Evolutionary conservation across 371 early-diverging fungal species (phyloP).

Genomic region (Batkoa obscura): DNA sequence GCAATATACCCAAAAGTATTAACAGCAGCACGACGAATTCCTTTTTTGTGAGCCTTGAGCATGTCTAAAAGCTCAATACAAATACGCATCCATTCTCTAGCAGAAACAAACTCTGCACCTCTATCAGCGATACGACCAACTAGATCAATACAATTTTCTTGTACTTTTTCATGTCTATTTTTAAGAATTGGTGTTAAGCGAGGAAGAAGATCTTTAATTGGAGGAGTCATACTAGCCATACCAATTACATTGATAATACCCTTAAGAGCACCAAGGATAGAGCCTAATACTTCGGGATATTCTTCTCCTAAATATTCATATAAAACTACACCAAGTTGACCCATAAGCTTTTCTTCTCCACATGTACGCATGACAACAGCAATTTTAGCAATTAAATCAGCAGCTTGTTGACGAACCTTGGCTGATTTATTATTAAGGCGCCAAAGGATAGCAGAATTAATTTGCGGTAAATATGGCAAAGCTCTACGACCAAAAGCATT

Average conservation of each 20-base stretch:
- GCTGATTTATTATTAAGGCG: slow-evolving; percentile 91
- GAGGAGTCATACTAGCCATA: slow-evolving; percentile 93
- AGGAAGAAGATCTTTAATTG: slow-evolving; percentile 90
- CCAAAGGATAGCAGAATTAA: slow-evolving; percentile 86
- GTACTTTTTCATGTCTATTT: slow-evolving; percentile 95
- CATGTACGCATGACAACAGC: slow-evolving; percentile 86
- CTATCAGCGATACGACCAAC: slow-evolving; percentile 96
- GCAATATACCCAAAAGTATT: slow-evolving; percentile 97
- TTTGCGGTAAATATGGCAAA: slow-evolving; percentile 82
- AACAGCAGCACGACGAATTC: slow-evolving; percentile 86
- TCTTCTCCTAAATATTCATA: slow-evolving; percentile 97
- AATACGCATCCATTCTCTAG: slow-evolving; percentile 98
- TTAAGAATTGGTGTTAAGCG: slow-evolving; percentile 90
- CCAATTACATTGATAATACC: slow-evolving; percentile 92
- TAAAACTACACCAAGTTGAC: slow-evolving; percentile 72
- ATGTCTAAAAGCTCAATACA: slow-evolving; percentile 93
- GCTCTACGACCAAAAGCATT: slow-evolving; percentile 75
- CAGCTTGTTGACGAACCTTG: slow-evolving; percentile 91
- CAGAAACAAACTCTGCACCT: slow-evolving; percentile 93
- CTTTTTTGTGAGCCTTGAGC: slow-evolving; percentile 88
- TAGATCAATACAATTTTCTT: slow-evolving; percentile 78
- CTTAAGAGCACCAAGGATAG: slow-evolving; percentile 78
- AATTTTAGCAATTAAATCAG: slow-evolving; percentile 84
- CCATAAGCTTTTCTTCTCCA: slow-evolving; percentile 87
- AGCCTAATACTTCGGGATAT: slow-evolving; percentile 92